Evolutionary conservation across 2,329 filamentous ascomycete genomes (phyloP).

Genomic region (Venturia nashicola): DNA sequence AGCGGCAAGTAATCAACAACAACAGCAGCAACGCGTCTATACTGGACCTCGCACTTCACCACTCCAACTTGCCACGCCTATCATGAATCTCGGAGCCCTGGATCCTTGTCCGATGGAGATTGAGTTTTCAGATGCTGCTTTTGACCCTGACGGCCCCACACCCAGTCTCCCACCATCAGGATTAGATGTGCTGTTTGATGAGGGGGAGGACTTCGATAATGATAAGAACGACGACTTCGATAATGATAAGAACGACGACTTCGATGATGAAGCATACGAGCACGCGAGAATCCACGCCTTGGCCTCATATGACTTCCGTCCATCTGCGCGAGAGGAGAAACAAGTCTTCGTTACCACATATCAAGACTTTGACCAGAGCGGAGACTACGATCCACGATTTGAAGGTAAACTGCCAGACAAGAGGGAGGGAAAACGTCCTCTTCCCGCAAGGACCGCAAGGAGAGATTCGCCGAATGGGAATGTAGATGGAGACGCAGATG

Average conservation of each 20-base stretch:
- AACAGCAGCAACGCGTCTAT: not conserved
- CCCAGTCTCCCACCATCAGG: not conserved
- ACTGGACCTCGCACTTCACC: not conserved
- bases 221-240: not conserved
- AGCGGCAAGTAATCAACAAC: not conserved
- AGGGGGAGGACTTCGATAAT: not conserved
- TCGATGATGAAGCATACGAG: not conserved
- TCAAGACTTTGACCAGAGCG: conserved; percentile 1
- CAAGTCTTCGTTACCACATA: not conserved
- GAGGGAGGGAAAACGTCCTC: not conserved
- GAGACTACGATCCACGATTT: conserved; percentile 1
- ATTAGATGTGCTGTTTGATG: not conserved
- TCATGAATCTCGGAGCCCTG: not conserved
- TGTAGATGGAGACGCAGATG: not conserved
- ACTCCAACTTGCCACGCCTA: not conserved
- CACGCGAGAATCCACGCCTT: not conserved
- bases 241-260: no score
- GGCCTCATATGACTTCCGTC: not conserved
- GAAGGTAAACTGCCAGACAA: not conserved
- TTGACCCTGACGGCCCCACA: not conserved
- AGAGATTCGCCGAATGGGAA: not conserved
- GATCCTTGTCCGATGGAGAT: not conserved
- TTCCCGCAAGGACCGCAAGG: not conserved
- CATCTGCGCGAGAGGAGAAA: not conserved
- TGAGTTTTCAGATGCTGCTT: not conserved